Evolutionary conservation across 2,329 filamentous ascomycete species (phyloP).

Genomic region (Ophiostoma piceae): DNA sequence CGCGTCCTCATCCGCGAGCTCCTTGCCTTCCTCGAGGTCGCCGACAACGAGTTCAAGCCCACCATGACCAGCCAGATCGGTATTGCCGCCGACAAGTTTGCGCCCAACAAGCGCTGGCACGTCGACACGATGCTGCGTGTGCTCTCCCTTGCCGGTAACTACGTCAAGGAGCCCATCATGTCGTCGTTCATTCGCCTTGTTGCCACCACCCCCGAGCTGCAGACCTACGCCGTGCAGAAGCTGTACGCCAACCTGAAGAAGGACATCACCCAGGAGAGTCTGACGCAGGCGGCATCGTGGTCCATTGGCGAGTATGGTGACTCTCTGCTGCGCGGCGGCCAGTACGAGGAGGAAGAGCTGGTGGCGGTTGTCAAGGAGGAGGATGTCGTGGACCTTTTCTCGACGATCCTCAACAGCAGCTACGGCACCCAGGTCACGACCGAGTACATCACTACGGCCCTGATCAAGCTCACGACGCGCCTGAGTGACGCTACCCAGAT

Average conservation of each 20-base stretch:
- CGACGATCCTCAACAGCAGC: conserved; percentile 85
- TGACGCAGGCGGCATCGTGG: conserved; percentile 91
- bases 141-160: conserved; percentile 87
- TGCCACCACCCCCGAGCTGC: conserved; percentile 86
- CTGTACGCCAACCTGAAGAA: conserved; percentile 86
- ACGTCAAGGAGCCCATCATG: conserved; percentile 94
- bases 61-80: conserved; percentile 98
- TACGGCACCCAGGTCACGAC: conserved; percentile 87
- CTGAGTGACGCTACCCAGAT: conserved; percentile 79
- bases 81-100: conserved; percentile 90
- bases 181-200: conserved; percentile 95
- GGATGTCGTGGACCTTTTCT: conserved; percentile 90
- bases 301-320: conserved; percentile 97
- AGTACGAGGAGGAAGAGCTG: conserved; percentile 90
- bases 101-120: conserved; percentile 97
- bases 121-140: conserved; percentile 96
- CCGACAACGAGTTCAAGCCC: conserved; percentile 97
- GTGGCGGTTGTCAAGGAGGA: conserved; percentile 75
- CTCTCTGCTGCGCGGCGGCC: conserved; percentile 76
- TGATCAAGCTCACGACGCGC: conserved; percentile 91
- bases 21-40: conserved; percentile 90
- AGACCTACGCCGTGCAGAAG: conserved; percentile 95
- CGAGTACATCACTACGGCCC: conserved; percentile 91
- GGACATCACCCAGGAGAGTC: conserved; percentile 93
- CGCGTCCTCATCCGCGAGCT: conserved; percentile 89